A percentile compares a stretch with the other conserved stretches of the same genome.
phyloP scores from a whole-genome alignment of 305 asterid genomes.

The Ruellia speciosa region DNA sequence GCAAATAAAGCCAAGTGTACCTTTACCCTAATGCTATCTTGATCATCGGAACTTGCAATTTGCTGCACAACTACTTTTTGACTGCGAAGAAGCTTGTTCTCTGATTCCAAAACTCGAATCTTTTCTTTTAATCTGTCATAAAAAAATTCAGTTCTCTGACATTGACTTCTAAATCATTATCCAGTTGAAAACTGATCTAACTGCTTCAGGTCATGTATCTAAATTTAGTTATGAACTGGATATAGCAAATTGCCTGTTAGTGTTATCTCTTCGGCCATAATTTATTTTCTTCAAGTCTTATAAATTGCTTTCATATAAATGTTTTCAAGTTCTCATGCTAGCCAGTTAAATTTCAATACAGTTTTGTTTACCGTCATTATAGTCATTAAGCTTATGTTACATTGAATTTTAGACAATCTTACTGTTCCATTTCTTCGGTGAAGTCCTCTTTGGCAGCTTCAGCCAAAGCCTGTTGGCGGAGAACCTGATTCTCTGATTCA shows the following conservation, averaged over 20 bases:
- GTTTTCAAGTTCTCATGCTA: no score
- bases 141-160: constrained; percentile 19
- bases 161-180: not conserved
- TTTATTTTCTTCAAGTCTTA: not conserved
- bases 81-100: constrained; percentile 51
- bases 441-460: constrained; percentile 67
- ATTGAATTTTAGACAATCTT: constrained; percentile 22
- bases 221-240: not conserved
- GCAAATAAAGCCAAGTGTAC: constrained; percentile 28
- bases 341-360: no score
- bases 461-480: constrained; percentile 87
- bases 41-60: constrained; percentile 37
- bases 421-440: constrained; percentile 71
- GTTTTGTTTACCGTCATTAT: not conserved
- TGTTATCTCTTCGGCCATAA: not conserved
- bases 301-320: no score
- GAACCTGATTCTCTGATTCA: constrained; percentile 90
- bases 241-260: not conserved
- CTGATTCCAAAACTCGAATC: constrained; percentile 67
- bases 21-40: constrained; percentile 33
- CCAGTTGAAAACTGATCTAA: not conserved
- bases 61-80: constrained; percentile 49
- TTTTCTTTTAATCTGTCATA: constrained; percentile 54
- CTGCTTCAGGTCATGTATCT: not conserved
- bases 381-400: not conserved